These are phyloP conservation scores for Zygoascus biomembranicola DNA, from an alignment of 805 yeast genomes.

Conservation along the genomic window DNA sequence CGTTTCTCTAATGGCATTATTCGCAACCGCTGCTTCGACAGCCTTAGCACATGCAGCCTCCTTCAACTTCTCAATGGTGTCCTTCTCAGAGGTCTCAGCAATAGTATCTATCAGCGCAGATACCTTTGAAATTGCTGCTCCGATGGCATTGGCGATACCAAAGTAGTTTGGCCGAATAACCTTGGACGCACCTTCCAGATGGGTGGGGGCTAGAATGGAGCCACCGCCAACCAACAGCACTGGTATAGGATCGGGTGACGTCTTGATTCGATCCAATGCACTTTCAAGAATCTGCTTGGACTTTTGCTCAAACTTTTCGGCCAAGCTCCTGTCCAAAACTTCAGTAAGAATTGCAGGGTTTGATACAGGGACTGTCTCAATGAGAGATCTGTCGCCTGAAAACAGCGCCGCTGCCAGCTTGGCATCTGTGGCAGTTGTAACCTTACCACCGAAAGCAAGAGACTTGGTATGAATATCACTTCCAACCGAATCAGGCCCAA, in stretches of 20 bases:
- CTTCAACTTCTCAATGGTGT: constrained; percentile 17
- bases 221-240: constrained; percentile 44
- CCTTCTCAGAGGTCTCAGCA: constrained; percentile 10
- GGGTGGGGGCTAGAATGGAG: constrained; percentile 35
- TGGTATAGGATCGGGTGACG: constrained; percentile 36
- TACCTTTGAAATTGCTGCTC: constrained; percentile 41
- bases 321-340: constrained; percentile 18
- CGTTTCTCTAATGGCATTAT: constrained; percentile 25
- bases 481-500: constrained; percentile 44
- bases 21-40: constrained; percentile 16
- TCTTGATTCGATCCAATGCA: constrained; percentile 38
- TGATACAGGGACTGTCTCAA: background rate
- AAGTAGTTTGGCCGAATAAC: constrained; percentile 36
- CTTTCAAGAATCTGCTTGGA: constrained; percentile 30
- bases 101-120: constrained; percentile 25
- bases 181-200: constrained; percentile 35
- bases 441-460: constrained; percentile 36
- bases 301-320: constrained; percentile 7
- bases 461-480: constrained; percentile 31
- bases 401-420: constrained; percentile 16
- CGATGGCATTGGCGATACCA: constrained; percentile 43
- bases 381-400: constrained; percentile 6
- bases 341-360: background rate
- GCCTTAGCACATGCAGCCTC: constrained; percentile 18
- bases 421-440: constrained; percentile 35